Conservation (phyloP, 148 eudicot species). For the Spergularia bocconei region DNA sequence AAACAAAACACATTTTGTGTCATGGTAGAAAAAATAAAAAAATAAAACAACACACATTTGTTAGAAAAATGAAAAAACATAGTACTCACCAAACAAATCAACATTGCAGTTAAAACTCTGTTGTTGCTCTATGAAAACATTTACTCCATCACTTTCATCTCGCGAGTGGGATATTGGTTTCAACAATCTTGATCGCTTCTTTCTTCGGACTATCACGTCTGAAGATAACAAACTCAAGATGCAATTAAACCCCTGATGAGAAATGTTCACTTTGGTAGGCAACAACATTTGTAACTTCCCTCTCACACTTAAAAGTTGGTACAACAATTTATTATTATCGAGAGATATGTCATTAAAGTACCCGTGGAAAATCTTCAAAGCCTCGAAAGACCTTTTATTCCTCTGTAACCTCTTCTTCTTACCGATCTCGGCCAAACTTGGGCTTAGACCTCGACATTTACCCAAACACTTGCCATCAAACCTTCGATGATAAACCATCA, state of each 20-base stretch:
- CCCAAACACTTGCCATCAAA: not conserved
- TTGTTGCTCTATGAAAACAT: not conserved
- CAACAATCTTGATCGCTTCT: conserved; percentile 11
- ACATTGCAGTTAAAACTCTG: not conserved
- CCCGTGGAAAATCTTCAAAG: not conserved
- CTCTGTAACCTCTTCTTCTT: conserved; percentile 17
- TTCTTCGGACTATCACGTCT: not conserved
- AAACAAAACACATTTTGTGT: too few relatives aligned
- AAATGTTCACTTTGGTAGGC: not conserved
- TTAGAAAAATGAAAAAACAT: too few relatives aligned
- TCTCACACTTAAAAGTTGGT: conserved; percentile 2
- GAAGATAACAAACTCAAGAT: conserved; percentile 14
- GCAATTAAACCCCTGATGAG: not conserved
- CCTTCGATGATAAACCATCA: conserved; percentile 14
- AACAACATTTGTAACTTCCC: conserved; percentile 9
- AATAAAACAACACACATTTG: too few relatives aligned
- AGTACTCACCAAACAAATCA: not conserved
- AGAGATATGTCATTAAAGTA: not conserved
- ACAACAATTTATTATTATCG: not conserved
- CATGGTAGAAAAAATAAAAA: too few relatives aligned
- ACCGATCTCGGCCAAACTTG: not conserved
- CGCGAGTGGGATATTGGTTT: too few relatives aligned
- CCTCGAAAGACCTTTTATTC: not conserved
- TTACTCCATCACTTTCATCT: not conserved
- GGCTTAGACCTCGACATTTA: conserved; percentile 9